Percentiles rank a stretch among this genome's conserved stretches.
These are phyloP conservation scores for Tausonia pullulans DNA, from an alignment of 1,284 basidiomycete species.

Conservation along the genomic window DNA sequence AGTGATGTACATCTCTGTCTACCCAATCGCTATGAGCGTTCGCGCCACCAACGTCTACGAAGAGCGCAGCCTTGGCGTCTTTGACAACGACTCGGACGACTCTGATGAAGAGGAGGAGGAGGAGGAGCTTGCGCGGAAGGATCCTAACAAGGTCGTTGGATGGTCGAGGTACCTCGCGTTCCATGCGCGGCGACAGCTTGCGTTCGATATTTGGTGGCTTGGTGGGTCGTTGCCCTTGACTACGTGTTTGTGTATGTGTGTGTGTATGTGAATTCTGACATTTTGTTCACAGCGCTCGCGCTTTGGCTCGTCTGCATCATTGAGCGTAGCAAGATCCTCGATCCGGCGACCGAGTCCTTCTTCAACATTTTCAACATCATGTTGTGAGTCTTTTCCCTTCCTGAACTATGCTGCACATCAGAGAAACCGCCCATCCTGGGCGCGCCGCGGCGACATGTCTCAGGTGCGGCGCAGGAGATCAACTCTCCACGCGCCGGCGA, in stretches of 20 bases:
- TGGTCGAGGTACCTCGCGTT: slow-evolving; percentile 66
- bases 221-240: not conserved
- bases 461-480: not conserved
- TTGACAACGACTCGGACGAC: slow-evolving; percentile 42
- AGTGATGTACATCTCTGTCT: slow-evolving; percentile 36
- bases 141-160: slow-evolving; percentile 1
- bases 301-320: slow-evolving; percentile 75
- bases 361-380: slow-evolving; percentile 66
- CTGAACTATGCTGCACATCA: slow-evolving; percentile 17
- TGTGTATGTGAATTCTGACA: not conserved
- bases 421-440: slow-evolving; percentile 11
- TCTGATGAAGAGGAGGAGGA: slow-evolving; percentile 35
- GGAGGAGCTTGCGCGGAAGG: slow-evolving; percentile 25
- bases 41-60: slow-evolving; percentile 99
- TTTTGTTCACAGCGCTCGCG: slow-evolving; percentile 42
- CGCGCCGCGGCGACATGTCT: not conserved
- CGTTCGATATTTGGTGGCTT: slow-evolving; percentile 20
- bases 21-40: slow-evolving; percentile 59
- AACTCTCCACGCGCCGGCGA: not conserved
- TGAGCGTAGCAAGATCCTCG: slow-evolving; percentile 54
- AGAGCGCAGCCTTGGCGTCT: slow-evolving; percentile 72
- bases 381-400: slow-evolving; percentile 18
- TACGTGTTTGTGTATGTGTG: too few species aligned
- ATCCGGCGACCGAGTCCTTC: slow-evolving; percentile 46
- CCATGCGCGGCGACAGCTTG: slow-evolving; percentile 49